phyloP scores from a whole-genome alignment of 106 monocot species.

The Dendrobium catenatum region DNA sequence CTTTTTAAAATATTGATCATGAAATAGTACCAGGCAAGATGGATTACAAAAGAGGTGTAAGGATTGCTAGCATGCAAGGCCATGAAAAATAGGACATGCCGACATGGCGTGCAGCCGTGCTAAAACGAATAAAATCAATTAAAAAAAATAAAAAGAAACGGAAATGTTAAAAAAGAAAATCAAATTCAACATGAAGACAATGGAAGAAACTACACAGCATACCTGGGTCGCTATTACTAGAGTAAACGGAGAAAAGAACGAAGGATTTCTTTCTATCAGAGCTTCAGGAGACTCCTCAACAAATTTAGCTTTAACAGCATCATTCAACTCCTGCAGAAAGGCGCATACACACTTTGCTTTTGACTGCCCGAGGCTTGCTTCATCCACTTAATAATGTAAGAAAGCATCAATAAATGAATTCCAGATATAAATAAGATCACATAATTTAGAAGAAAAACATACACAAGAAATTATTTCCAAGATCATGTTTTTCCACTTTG shows the following conservation, averaged over 20 bases:
- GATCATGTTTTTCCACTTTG: slow-evolving; percentile 69
- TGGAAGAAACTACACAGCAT: not conserved
- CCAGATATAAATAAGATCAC: not conserved
- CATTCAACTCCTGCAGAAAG: slow-evolving; percentile 96
- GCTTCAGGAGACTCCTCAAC: slow-evolving; percentile 77
- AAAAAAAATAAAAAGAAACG: not conserved
- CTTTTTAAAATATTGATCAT: no score
- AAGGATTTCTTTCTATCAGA: slow-evolving; percentile 79
- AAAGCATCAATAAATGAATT: slow-evolving; percentile 6
- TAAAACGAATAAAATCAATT: not conserved
- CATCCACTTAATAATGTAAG: slow-evolving; percentile 53
- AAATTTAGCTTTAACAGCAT: slow-evolving; percentile 95
- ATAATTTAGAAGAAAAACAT: slow-evolving; percentile 23
- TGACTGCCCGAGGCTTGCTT: slow-evolving; percentile 63
- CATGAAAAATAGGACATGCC: not conserved
- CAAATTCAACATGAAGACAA: not conserved
- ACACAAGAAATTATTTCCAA: slow-evolving; percentile 95
- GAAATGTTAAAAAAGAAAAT: not conserved
- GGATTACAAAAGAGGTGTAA: no score
- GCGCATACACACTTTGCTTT: slow-evolving; percentile 90
- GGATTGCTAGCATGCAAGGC: no score
- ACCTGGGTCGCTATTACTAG: slow-evolving; percentile 96
- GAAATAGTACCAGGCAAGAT: no score
- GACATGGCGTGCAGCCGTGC: not conserved
- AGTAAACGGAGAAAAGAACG: slow-evolving; percentile 79